phyloP scores from a whole-genome alignment of 2,329 filamentous ascomycete species.

The Drechslerella stenobrocha region DNA sequence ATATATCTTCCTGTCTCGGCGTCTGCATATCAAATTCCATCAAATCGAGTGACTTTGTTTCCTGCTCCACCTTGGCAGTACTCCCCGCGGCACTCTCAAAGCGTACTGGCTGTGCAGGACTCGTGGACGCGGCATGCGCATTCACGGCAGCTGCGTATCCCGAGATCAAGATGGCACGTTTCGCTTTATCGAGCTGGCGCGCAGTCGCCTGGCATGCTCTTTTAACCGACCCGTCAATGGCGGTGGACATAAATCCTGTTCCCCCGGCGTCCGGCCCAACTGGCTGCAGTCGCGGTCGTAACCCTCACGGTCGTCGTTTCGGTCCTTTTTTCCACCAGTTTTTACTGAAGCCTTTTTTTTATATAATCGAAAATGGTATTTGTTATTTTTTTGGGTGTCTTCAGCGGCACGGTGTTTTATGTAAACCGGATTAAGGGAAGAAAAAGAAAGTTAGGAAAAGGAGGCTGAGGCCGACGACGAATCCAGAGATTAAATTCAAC shows the following conservation, averaged over 20 bases:
- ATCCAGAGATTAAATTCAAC: conserved; percentile 37
- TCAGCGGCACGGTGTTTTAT: too few relatives aligned
- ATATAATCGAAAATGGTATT: too few relatives aligned
- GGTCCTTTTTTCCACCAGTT: conserved; percentile 34
- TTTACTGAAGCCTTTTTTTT: conserved; percentile 16
- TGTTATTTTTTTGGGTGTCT: too few relatives aligned
- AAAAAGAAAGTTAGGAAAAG: conserved; percentile 30
- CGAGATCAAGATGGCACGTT: conserved; percentile 34
- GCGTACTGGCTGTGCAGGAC: conserved; percentile 47
- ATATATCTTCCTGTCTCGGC: conserved; percentile 46
- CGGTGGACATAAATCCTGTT: too few relatives aligned
- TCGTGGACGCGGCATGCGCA: conserved; percentile 30
- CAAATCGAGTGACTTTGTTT: conserved; percentile 22
- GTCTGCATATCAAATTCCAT: conserved; percentile 46
- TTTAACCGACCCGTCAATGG: conserved; percentile 41
- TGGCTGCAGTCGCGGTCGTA: conserved; percentile 17
- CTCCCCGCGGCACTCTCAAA: conserved; percentile 41
- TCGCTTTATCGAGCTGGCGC: conserved; percentile 37
- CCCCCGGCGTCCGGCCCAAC: too few relatives aligned
- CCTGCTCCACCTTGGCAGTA: conserved; percentile 29
- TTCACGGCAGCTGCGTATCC: conserved; percentile 40
- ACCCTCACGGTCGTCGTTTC: conserved; percentile 29
- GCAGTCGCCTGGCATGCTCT: conserved; percentile 26
- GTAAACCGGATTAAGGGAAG: too few relatives aligned
- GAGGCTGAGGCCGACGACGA: conserved; percentile 48